phyloP scores from a whole-genome alignment of 495 filamentous ascomycete genomes.

The Aspergillus leporis region DNA sequence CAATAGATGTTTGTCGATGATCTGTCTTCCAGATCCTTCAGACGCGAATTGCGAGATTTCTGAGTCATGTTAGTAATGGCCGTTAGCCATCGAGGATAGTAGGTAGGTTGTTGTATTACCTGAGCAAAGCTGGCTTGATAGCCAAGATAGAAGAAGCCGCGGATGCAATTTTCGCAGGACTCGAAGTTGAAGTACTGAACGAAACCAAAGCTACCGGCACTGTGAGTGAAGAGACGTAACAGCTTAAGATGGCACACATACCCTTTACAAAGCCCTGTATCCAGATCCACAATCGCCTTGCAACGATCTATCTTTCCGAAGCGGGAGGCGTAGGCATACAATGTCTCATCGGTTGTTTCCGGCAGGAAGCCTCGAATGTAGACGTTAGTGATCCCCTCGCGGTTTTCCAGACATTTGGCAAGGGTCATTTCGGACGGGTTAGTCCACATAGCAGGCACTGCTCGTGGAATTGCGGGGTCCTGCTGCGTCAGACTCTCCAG shows the following conservation, averaged over 20 bases:
- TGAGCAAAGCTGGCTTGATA: conserved; percentile 97
- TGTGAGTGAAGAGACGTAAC: conserved; percentile 21
- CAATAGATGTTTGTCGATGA: conserved; percentile 93
- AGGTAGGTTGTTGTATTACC: conserved; percentile 41
- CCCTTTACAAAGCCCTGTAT: conserved; percentile 93
- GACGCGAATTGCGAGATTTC: conserved; percentile 94
- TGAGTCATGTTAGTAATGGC: conserved; percentile 35
- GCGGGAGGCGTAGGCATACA: conserved; percentile 76
- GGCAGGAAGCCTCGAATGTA: conserved; percentile 96
- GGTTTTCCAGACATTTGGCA: conserved; percentile 89
- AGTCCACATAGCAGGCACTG: conserved; percentile 83
- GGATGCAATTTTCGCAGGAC: conserved; percentile 92
- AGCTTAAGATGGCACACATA: conserved; percentile 39
- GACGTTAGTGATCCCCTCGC: conserved; percentile 85
- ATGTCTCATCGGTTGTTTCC: conserved; percentile 88
- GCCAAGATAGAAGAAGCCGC: conserved; percentile 87
- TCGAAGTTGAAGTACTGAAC: conserved; percentile 86
- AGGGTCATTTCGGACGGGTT: conserved; percentile 73
- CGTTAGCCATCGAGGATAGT: conserved; percentile 6
- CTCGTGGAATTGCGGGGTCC: conserved; percentile 80
- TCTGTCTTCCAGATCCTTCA: conserved; percentile 87
- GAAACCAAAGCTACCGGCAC: conserved; percentile 79
- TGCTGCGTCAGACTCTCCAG: conserved; percentile 70
- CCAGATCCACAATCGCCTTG: conserved; percentile 95
- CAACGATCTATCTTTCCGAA: conserved; percentile 91